Evolutionary conservation across 768 basidiomycete species (phyloP), one percentile per base, ranked within the genome.

Genomic region (Mycena indigotica): DNA sequence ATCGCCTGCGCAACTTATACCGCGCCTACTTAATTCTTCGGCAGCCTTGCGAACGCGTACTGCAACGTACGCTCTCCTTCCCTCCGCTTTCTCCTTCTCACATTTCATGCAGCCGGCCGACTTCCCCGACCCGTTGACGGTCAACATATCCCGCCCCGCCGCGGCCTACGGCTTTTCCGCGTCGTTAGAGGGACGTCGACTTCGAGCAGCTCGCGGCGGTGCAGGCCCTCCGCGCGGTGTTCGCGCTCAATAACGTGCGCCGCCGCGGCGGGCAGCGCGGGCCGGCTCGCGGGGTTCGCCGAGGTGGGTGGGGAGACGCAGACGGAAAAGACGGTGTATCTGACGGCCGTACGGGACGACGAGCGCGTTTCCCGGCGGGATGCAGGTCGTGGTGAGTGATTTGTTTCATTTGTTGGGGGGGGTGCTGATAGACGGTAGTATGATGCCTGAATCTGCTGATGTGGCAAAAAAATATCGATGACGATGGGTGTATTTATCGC

Each of bases 201-300:
- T 79, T 80, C 75, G 76, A 77, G 59, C 65, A 63, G 28, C 69
- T 72, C 41, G 71, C 73, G 8, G 73, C 79, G 26, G 69, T 75
- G 4, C 78, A 81, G 59, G 74, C 78, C 29, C 64, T 84, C 50
- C 75, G 74, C 64, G 71, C 69, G n/a, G 69, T 84, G 29, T 81
- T 83, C 70, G 73, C 58, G 44, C 60, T 77, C 26, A 73, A 76
- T 60, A 80, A 80, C 61, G 56, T 83, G 30, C 75, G 78, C 23
- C 77, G 79, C n/a, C 30, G 82, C 79, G 1, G 69, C 75, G 17
- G 82, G 80, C 1, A 63, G 71, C 46, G 68, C 75, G 8, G 84
- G 83, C 1, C 62, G 58, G 28, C 67, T 82, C 19, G 65, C 66
- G 24, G 65, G 72, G 4, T 75, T 75, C 58, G 63, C 62, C 44